Evolutionary conservation across 129 eudicot species (phyloP).

Genomic region (Scalesia atractyloides): DNA sequence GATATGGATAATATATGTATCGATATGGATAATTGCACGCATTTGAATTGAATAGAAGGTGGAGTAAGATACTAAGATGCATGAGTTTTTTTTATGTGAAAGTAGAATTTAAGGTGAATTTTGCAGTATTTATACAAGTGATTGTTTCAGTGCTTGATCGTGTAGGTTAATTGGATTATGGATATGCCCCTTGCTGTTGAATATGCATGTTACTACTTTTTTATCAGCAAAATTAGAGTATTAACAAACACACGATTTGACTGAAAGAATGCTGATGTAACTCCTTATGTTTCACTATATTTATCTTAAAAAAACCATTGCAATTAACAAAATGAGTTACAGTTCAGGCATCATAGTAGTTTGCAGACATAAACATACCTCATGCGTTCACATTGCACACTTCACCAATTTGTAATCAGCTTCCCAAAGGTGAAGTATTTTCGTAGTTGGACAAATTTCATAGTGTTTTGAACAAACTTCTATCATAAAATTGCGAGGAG

Average conservation of each 20-base stretch:
- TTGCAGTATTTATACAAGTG: slow-evolving; percentile 5
- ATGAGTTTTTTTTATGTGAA: not conserved
- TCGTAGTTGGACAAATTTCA: not conserved
- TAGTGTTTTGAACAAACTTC: not conserved
- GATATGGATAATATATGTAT: not conserved
- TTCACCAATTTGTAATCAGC: too few species aligned
- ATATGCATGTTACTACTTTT: not conserved
- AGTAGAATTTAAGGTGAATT: not conserved
- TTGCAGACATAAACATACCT: not conserved
- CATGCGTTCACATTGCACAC: not conserved
- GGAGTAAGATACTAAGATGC: not conserved
- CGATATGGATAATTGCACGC: not conserved
- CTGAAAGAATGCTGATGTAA: not conserved
- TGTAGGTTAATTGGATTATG: not conserved
- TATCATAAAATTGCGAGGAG: not conserved
- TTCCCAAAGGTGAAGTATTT: too few species aligned
- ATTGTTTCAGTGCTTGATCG: not conserved
- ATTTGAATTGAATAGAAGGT: not conserved
- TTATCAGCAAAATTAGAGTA: not conserved
- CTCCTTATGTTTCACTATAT: not conserved
- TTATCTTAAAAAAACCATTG: not conserved
- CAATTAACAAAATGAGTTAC: not conserved
- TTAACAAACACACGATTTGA: not conserved
- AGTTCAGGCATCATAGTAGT: not conserved
- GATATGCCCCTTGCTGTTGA: not conserved